Evolutionary conservation across 2,329 filamentous ascomycete genomes (phyloP).

Genomic region (Helicocarpus griseus): DNA sequence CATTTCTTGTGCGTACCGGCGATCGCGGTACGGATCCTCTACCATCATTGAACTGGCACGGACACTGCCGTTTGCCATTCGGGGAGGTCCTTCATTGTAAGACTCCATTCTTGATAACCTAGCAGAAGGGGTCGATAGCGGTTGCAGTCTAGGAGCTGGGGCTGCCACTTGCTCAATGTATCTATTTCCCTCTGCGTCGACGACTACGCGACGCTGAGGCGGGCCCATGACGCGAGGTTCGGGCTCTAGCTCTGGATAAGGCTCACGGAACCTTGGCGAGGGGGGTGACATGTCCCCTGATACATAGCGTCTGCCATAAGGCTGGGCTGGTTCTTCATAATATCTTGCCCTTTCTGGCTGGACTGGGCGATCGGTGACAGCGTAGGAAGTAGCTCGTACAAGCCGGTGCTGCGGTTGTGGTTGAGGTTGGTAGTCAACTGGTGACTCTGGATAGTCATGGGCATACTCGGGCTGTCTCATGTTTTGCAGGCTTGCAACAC

Average conservation of each 20-base stretch:
- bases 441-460: conserved; percentile 35
- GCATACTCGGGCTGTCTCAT: conserved; percentile 32
- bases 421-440: conserved; percentile 29
- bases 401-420: too few species aligned
- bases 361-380: conserved; percentile 28
- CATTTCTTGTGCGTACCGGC: conserved; percentile 36
- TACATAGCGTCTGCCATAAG: conserved; percentile 25
- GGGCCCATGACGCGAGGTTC: conserved; percentile 42
- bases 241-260: conserved; percentile 35
- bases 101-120: conserved; percentile 23
- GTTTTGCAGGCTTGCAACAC: conserved; percentile 39
- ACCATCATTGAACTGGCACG: conserved; percentile 34
- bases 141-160: conserved; percentile 23
- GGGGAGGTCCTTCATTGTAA: conserved; percentile 23
- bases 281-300: conserved; percentile 28
- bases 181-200: conserved; percentile 75
- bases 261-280: conserved; percentile 28
- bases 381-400: conserved; percentile 31
- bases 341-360: conserved; percentile 27
- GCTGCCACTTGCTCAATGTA: conserved; percentile 52
- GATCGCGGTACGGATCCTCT: conserved; percentile 32
- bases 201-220: conserved; percentile 57
- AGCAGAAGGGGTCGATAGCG: conserved; percentile 9
- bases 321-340: conserved; percentile 28
- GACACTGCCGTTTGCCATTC: conserved; percentile 24